Percentiles rank a stretch among this genome's conserved stretches.
Conservation (phyloP, 192 early-diverging fungal genomes). For the Geranomyces variabilis region DNA sequence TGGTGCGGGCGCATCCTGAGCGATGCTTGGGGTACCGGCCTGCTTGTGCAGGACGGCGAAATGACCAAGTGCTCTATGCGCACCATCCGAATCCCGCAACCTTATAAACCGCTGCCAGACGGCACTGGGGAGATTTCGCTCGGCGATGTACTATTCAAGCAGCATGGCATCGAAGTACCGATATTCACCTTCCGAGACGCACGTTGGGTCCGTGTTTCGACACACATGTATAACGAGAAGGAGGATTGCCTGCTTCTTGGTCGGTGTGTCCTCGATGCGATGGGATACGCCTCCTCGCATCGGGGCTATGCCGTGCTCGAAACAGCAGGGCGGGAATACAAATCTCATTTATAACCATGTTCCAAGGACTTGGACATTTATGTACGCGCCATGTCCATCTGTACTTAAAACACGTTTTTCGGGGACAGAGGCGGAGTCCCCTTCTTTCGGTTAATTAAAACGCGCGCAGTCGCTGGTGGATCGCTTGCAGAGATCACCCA, state of each 20-base stretch:
- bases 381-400: too few species aligned
- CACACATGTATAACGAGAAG: slow-evolving; percentile 47
- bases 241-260: slow-evolving; percentile 32
- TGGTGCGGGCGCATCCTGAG: slow-evolving; percentile 32
- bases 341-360: too few species aligned
- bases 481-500: too few species aligned
- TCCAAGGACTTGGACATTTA: too few species aligned
- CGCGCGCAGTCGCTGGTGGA: too few species aligned
- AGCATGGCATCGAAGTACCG: slow-evolving; percentile 39
- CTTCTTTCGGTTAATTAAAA: too few species aligned
- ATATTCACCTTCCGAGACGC: slow-evolving; percentile 40
- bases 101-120: background rate
- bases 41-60: slow-evolving; percentile 10
- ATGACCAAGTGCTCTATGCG: slow-evolving; percentile 30
- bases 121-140: background rate
- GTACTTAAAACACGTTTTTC: too few species aligned
- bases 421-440: too few species aligned
- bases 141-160: slow-evolving; percentile 32
- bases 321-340: too few species aligned
- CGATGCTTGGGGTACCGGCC: slow-evolving; percentile 36
- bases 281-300: slow-evolving; percentile 31
- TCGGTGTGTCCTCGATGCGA: slow-evolving; percentile 27
- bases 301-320: background rate
- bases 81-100: background rate
- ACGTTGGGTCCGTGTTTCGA: slow-evolving; percentile 37